These are phyloP conservation scores for Cyclostephanos tholiformis DNA, from an alignment of 108 stramenopile species.

Conservation along the genomic window DNA sequence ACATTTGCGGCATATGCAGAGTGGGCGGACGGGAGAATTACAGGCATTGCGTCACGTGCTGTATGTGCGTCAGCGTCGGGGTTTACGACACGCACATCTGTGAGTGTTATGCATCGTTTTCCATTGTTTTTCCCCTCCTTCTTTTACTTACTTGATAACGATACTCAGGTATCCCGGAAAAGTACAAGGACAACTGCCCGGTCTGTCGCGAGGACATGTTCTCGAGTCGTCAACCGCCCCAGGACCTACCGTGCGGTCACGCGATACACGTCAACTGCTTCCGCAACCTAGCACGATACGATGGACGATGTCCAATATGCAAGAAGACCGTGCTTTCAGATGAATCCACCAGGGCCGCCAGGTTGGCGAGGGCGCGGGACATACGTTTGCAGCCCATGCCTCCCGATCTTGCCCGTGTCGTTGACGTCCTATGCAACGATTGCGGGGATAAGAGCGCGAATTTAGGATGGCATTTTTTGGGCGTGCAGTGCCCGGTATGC, in stretches of 20 bases:
- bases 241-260: slow-evolving; percentile 88
- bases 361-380: slow-evolving; percentile 81
- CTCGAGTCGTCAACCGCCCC: slow-evolving; percentile 65
- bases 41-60: slow-evolving; percentile 43
- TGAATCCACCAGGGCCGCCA: slow-evolving; percentile 76
- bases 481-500: slow-evolving; percentile 82
- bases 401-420: slow-evolving; percentile 71
- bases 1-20: slow-evolving; percentile 53
- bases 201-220: slow-evolving; percentile 63
- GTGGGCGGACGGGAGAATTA: slow-evolving; percentile 51
- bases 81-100: slow-evolving; percentile 47
- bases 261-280: slow-evolving; percentile 89
- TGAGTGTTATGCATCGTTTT: not conserved
- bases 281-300: slow-evolving; percentile 84
- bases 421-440: slow-evolving; percentile 88
- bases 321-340: slow-evolving; percentile 84
- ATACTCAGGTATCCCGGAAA: slow-evolving; percentile 34
- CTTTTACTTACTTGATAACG: too few species aligned
- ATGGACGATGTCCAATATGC: slow-evolving; percentile 89
- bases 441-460: slow-evolving; percentile 70
- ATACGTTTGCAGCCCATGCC: slow-evolving; percentile 91
- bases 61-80: slow-evolving; percentile 46
- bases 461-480: slow-evolving; percentile 83
- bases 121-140: too few species aligned
- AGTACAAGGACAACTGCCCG: slow-evolving; percentile 59